Conservation (phyloP, 2,329 filamentous ascomycete genomes). For the Daldinia eschscholtzii region DNA sequence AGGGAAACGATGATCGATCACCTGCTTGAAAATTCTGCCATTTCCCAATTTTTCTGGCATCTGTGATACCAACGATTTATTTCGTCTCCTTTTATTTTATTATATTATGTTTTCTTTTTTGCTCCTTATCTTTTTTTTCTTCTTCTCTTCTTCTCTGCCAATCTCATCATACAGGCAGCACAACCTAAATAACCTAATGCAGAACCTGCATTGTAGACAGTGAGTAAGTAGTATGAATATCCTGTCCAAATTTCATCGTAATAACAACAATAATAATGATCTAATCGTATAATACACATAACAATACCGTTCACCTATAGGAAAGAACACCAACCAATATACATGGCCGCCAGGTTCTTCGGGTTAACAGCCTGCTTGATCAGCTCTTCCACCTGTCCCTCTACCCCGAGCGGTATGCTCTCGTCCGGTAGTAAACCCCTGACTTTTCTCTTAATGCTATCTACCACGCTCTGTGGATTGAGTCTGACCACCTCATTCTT, state of each 20-base stretch:
- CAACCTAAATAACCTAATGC: background rate
- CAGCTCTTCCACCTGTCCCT: constrained; percentile 96
- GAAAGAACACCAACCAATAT: constrained; percentile 89
- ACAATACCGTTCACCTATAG: constrained; percentile 54
- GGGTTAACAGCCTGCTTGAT: constrained; percentile 88
- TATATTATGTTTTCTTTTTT: background rate
- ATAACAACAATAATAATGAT: background rate
- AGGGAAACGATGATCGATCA: constrained; percentile 29
- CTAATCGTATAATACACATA: background rate
- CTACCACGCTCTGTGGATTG: constrained; percentile 80
- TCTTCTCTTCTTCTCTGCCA: background rate
- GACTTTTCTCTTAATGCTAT: constrained; percentile 89
- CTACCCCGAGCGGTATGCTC: constrained; percentile 91
- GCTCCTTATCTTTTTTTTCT: too few species aligned
- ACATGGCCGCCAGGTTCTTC: constrained; percentile 89
- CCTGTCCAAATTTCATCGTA: background rate
- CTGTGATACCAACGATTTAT: background rate
- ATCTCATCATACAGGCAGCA: background rate
- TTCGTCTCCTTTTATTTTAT: background rate
- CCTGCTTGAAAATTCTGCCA: constrained; percentile 5
- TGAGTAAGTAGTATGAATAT: background rate
- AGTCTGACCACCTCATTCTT: constrained; percentile 63
- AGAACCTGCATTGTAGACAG: background rate
- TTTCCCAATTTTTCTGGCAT: background rate
- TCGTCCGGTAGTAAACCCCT: constrained; percentile 86